Base-by-base conservation (phyloP, 2,329 filamentous ascomycete genomes). In the Hypoxylon sp. region DNA sequence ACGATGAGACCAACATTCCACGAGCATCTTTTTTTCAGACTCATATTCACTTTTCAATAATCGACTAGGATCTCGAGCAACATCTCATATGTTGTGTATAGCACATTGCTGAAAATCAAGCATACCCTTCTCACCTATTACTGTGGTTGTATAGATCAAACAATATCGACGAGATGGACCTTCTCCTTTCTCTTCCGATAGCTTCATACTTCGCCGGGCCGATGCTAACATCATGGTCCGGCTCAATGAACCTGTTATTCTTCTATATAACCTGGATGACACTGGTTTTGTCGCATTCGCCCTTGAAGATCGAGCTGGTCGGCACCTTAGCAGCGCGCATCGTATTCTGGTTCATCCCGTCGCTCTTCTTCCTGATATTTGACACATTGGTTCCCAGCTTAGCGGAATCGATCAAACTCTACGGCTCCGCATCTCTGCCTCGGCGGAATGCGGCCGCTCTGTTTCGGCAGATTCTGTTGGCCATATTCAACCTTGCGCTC, bases 201-300 rank as follows among this genome's bases (percentile, higher is more conserved):
- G 80, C 93, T 43, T 91, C 90, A 28, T 91, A 90, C 74, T 83
- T 92, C 73, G 82, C 90, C 52, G 85, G 88, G 19, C 87, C 88
- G 1, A 82, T 86, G 50, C 78, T 89, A 63, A 86, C 88, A 5
- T 91, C 91, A 5, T 94, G 91, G 82, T 90, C 85, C 13, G 95
- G 93, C 1, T 94, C 90, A 0, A 83, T 97, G 69, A 97, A 96
- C 78, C 82, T 97, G 23, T 82, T 97, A 68, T 94, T 97, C 83
- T 96, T 97, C 80, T 95, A 94, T 79, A 87, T 97, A 82, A 95
- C 93, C 73, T 97, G 94, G 94, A 89, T 89, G 5, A 95, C 93
- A 0, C 85, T 98, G 32, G 89, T 97, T 41, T 83, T 95, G 2
- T 91, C 91, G 5, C 91, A 97, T 74, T 85, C 90, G 0, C 89